Conservation (phyloP, 2,329 filamentous ascomycete genomes). For the Ophiostoma perfectum region DNA sequence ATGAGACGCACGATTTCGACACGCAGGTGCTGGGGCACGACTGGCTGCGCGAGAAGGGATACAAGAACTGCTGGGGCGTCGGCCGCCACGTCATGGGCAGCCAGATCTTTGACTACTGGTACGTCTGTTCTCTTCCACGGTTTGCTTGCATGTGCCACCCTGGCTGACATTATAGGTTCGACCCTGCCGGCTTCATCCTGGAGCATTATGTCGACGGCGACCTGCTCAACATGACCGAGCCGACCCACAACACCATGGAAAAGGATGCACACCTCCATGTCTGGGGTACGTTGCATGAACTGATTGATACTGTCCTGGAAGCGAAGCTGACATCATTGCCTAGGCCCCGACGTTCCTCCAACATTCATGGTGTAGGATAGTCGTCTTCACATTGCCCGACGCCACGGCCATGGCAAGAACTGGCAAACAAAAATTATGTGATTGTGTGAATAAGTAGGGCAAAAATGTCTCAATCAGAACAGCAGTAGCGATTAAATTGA, state of each 20-base stretch:
- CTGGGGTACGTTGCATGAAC: slow-evolving; percentile 35
- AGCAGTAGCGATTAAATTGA: too few relatives aligned
- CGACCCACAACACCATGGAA: slow-evolving; percentile 39
- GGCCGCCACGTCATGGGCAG: slow-evolving; percentile 64
- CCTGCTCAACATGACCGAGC: slow-evolving; percentile 51
- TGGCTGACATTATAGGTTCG: slow-evolving; percentile 36
- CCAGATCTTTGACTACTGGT: slow-evolving; percentile 69
- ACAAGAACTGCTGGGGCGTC: slow-evolving; percentile 64
- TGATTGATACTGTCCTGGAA: background rate
- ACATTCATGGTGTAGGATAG: slow-evolving; percentile 22
- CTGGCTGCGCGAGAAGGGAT: slow-evolving; percentile 58
- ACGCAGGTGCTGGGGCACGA: slow-evolving; percentile 65
- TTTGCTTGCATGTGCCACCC: too few relatives aligned
- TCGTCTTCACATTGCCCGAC: background rate
- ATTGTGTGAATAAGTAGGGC: too few relatives aligned
- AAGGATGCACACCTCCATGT: slow-evolving; percentile 42
- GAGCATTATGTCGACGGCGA: slow-evolving; percentile 70
- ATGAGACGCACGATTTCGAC: slow-evolving; percentile 68
- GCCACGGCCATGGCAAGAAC: background rate
- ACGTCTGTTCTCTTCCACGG: too few relatives aligned
- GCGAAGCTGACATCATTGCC: background rate
- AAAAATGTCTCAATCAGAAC: too few relatives aligned
- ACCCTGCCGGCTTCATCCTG: slow-evolving; percentile 57
- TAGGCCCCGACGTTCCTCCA: slow-evolving; percentile 25
- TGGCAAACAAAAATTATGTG: too few relatives aligned